Evolutionary conservation across 2,329 filamentous ascomycete genomes (phyloP).

Genomic region (Coccinonectria pachysandricola): DNA sequence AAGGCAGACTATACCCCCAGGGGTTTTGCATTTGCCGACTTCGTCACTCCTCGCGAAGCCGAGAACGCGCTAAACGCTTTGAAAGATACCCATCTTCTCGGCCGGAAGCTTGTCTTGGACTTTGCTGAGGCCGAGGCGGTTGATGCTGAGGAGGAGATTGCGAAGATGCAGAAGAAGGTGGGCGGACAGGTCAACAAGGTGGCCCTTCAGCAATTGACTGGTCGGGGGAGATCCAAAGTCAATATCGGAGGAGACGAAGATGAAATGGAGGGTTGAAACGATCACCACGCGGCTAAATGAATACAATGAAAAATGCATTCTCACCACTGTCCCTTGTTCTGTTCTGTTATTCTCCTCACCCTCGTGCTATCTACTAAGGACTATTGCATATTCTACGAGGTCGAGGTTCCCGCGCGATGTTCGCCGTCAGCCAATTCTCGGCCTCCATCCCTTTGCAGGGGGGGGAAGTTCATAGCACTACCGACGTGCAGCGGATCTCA

Average conservation of each 20-base stretch:
- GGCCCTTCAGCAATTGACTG: constrained; percentile 77
- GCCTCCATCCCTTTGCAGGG: no score
- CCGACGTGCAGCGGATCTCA: no score
- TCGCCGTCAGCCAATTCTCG: no score
- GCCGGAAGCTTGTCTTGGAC: constrained; percentile 79
- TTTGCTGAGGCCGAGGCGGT: constrained; percentile 82
- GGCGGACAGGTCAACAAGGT: constrained; percentile 85
- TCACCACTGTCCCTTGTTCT: no score
- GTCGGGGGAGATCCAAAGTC: constrained; percentile 76
- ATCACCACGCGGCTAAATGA: no score
- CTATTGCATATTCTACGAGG: no score
- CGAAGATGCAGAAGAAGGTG: constrained; percentile 94
- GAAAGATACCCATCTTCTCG: constrained; percentile 85
- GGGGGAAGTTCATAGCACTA: no score
- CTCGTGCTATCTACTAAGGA: no score
- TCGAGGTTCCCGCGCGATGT: no score
- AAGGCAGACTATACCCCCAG: constrained; percentile 84
- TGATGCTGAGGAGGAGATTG: constrained; percentile 91
- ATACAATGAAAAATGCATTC: background rate
- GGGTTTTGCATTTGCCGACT: constrained; percentile 95
- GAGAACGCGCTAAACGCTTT: constrained; percentile 83
- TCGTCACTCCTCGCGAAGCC: constrained; percentile 83
- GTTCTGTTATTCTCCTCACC: no score
- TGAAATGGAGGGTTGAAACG: constrained; percentile 32
- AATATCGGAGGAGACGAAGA: constrained; percentile 67